phyloP scores from a whole-genome alignment of 2,329 filamentous ascomycete species.

The Calonectria pauciramosa region DNA sequence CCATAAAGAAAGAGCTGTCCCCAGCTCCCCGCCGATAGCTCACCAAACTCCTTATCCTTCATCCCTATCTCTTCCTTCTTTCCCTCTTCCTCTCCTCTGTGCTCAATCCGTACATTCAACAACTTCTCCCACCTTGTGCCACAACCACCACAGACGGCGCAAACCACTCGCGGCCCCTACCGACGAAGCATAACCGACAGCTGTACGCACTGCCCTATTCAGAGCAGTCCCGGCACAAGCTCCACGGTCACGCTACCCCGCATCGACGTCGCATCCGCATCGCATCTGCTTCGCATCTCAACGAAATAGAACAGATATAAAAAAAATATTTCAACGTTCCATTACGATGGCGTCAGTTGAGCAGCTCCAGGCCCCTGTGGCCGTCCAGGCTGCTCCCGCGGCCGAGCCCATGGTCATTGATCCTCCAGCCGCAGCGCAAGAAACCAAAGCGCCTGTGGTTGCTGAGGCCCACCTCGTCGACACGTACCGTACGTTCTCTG shows the following conservation, averaged over 20 bases:
- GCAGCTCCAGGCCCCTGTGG: conserved; percentile 36
- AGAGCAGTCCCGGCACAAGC: conserved; percentile 44
- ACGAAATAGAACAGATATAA: conserved; percentile 30
- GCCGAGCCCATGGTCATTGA: conserved; percentile 7
- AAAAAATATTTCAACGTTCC: conserved; percentile 22
- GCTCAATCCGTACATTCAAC: conserved; percentile 9
- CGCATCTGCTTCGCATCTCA: conserved; percentile 33
- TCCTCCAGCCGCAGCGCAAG: conserved; percentile 13
- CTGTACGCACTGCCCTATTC: conserved; percentile 41
- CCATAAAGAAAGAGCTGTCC: conserved; percentile 46
- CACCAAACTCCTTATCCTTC: conserved; percentile 37
- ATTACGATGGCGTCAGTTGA: conserved; percentile 45
- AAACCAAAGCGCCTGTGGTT: conserved; percentile 70
- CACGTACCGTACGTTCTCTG: conserved; percentile 72
- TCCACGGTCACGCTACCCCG: conserved; percentile 46
- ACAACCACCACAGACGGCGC: conserved; percentile 19
- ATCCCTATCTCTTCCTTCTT: conserved; percentile 34
- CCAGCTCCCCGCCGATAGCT: conserved; percentile 42
- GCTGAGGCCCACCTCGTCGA: conserved; percentile 83
- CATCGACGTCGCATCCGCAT: conserved; percentile 41
- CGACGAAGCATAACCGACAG: conserved; percentile 43
- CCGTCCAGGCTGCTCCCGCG: conserved; percentile 31
- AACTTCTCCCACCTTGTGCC: not conserved
- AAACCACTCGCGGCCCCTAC: conserved; percentile 34
- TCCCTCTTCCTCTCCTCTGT: conserved; percentile 13